phyloP scores from a whole-genome alignment of 768 basidiomycete species.

The Trametes elegans region DNA sequence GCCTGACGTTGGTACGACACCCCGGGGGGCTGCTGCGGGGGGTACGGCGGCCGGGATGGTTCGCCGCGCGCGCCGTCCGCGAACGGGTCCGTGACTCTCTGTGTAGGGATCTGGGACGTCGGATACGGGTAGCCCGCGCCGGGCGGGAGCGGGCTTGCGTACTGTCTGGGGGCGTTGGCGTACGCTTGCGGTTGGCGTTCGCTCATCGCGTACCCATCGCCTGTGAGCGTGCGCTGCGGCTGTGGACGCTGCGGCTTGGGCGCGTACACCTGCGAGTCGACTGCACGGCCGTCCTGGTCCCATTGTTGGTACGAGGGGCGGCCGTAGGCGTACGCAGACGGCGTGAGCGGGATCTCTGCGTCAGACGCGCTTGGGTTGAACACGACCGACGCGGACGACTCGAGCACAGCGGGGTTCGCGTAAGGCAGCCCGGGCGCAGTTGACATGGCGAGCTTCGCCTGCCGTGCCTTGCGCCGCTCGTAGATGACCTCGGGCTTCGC shows the following conservation, averaged over 20 bases:
- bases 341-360: constrained; percentile 42
- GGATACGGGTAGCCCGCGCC: constrained; percentile 13
- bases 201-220: constrained; percentile 14
- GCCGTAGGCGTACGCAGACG: constrained; percentile 29
- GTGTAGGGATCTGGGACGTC: not conserved
- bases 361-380: constrained; percentile 38
- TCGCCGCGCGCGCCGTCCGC: constrained; percentile 10
- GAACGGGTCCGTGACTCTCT: constrained; percentile 15
- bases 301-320: constrained; percentile 41
- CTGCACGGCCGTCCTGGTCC: constrained; percentile 48
- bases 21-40: not conserved
- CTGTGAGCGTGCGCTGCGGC: constrained; percentile 3
- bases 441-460: constrained; percentile 43
- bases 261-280: constrained; percentile 48
- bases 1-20: constrained; percentile 15
- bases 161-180: not conserved
- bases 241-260: constrained; percentile 43
- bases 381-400: constrained; percentile 32
- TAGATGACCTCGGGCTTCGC: constrained; percentile 69
- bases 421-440: constrained; percentile 13
- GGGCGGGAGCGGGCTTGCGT: constrained; percentile 7
- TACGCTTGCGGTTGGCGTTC: not conserved
- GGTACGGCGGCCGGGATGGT: not conserved
- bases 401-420: constrained; percentile 23
- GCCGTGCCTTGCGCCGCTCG: constrained; percentile 65